Base-by-base conservation (phyloP, 139 green algal genomes). In the Auxenochlorella pyrenoidosa region DNA sequence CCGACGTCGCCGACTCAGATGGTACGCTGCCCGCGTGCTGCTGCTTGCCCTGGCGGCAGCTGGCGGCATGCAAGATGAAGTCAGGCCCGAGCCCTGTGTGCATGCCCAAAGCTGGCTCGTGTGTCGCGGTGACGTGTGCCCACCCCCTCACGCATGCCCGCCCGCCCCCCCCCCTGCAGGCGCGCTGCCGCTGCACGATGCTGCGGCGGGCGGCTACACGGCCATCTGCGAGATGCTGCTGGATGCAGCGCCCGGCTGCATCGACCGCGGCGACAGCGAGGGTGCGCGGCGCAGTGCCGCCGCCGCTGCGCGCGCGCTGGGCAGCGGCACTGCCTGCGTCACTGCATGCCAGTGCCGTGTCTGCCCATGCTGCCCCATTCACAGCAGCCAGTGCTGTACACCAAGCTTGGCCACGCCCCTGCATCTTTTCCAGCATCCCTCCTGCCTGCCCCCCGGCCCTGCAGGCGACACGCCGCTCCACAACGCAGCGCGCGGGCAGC, bases 401-500 rank as follows among this genome's bases (percentile, higher is more conserved):
- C 63, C 24, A 34, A 5, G 63, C 63, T 32, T 71, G 21, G 66
- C 66, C 66, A 22, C 24, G 59, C 59, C 19, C 22, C 59, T 68
- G 59, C 59, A 6, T 68, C 22, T 3, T 68, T 3, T 28, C 12
- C 59, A 68, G 10, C 12, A 6, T 68, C 24, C 8, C 59, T 34
- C 5, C 66, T 21, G 32, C 30, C 66, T 73, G 66, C 66, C 16
- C 32, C n/a, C 3, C 2, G 3, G 32, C 66, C 30, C 66, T 73
- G 66, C 66, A 73, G 66, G 82, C 41, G 82, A 86, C 82, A 86
- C 82, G 65, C 59, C 82, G 32, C 43, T 79, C n/a, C 89, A 92
- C 80, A 92, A 92, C 59, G 89, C 89, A 1, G 89, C 85, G 1
- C 79, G 89, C 3, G 89, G 85, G 16, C 40, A 32, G 18, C 58